Evolutionary conservation across 164 flowering plant genomes (phyloP), one percentile per base, ranked within the genome.

Genomic region (Piper longum): DNA sequence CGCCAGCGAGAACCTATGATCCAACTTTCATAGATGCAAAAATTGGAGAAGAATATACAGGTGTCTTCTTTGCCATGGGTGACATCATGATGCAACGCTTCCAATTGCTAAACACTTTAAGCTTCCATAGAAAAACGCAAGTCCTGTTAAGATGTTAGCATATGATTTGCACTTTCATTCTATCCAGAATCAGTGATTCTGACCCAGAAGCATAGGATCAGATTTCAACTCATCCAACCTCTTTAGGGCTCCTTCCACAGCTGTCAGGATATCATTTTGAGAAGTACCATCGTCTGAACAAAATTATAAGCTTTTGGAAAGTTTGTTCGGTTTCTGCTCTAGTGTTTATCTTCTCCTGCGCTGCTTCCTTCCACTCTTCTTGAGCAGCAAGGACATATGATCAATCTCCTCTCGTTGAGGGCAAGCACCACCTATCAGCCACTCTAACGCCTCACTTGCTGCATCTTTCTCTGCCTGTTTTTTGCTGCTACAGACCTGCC

Each of bases 401-500:
- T 66, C 62, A 7, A 59, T n/a, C 36, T 59, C 63, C 52, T 66
- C 43, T 3, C 39, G 58, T 13, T 36, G 7, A 13, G 68, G 52
- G 4, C 12, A 16, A 40, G 43, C 51, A 41, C 77, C 83, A 55
- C 84, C 84, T 61, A 72, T 73, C 59, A 92, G 74, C 91, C 87
- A 89, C 60, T 77, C 77, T 39, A 89, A 70, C 61, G 98, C 95
- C 73, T 85, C 88, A 44, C 87, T 80, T 17, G 96, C 98, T 9
- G 98, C 98, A 73, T 82, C 87, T 64, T 87, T 89, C 66, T 92
- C 96, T 2, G 96, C 95, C 59, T 69, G 82, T 71, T 92, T 92
- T 79, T 92, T 89, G 80, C 77, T 89, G 75, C 64, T 72, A 70
- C 84, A 83, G 63, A 91, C 91, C 62, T 79, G 81, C 9, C 98